Evolutionary conservation across 768 basidiomycete species (phyloP).

Genomic region (Mycena indigotica): DNA sequence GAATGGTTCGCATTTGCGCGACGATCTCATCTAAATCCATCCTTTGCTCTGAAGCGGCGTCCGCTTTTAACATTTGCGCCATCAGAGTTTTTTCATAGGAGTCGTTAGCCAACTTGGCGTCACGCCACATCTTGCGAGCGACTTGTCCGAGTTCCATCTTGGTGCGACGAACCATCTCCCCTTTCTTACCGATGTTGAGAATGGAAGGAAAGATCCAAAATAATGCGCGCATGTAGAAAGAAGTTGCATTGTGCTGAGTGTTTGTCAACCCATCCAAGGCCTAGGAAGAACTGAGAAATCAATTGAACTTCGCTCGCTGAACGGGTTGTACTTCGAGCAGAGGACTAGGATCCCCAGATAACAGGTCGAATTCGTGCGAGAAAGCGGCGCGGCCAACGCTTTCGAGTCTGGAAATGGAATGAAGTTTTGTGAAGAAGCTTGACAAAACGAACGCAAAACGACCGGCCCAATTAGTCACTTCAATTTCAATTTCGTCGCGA

Average conservation of each 20-base stretch:
- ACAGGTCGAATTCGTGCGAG: slow-evolving; percentile 60
- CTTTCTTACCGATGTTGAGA: slow-evolving; percentile 57
- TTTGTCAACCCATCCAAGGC: slow-evolving; percentile 64
- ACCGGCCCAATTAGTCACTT: slow-evolving; percentile 60
- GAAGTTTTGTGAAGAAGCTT: too few relatives aligned
- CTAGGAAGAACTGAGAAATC: neutral
- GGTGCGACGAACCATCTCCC: slow-evolving; percentile 55
- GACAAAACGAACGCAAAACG: slow-evolving; percentile 61
- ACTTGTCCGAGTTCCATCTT: slow-evolving; percentile 57
- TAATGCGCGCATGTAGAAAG: slow-evolving; percentile 65
- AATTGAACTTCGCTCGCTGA: neutral
- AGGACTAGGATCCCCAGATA: slow-evolving; percentile 49
- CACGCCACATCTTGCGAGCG: slow-evolving; percentile 54
- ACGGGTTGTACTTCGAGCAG: slow-evolving; percentile 38
- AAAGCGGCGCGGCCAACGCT: slow-evolving; percentile 65
- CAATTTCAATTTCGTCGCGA: slow-evolving; percentile 47
- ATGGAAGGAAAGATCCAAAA: slow-evolving; percentile 64
- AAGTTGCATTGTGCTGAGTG: slow-evolving; percentile 55
- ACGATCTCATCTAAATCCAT: slow-evolving; percentile 55
- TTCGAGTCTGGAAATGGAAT: slow-evolving; percentile 54
- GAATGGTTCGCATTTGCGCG: slow-evolving; percentile 63
- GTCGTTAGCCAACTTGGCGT: slow-evolving; percentile 51
- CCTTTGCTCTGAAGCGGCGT: slow-evolving; percentile 39
- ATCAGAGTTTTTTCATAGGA: slow-evolving; percentile 50
- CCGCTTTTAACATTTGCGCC: slow-evolving; percentile 53